phyloP scores from a whole-genome alignment of 192 early-diverging fungal species.

The Coemansia sp. region DNA sequence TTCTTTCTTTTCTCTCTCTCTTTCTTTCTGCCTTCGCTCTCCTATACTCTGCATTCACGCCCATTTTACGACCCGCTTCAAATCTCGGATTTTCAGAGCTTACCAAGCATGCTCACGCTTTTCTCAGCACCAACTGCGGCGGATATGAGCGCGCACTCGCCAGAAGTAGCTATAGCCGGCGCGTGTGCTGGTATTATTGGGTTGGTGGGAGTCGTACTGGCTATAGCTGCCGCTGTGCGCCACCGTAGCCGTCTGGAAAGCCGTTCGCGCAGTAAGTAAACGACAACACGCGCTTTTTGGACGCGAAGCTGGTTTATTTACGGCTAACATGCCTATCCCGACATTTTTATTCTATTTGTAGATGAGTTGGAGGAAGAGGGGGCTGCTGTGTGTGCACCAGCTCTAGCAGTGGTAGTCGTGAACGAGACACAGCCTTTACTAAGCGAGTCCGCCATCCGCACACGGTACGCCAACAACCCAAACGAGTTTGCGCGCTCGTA shows the following conservation, averaged over 20 bases:
- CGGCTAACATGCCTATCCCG: background rate
- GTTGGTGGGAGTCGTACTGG: constrained; percentile 2
- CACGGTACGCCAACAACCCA: constrained; percentile 28
- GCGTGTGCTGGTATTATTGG: constrained; percentile 15
- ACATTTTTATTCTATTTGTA: background rate
- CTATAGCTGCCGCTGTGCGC: constrained; percentile 5
- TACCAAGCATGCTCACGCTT: background rate
- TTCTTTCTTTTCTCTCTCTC: background rate
- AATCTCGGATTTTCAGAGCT: background rate
- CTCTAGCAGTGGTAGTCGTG: background rate
- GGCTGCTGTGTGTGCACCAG: background rate
- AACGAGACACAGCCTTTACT: constrained; percentile 45
- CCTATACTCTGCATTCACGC: background rate
- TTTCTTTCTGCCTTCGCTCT: background rate
- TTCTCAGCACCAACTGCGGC: background rate
- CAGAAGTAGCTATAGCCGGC: constrained; percentile 8
- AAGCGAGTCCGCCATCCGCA: constrained; percentile 44
- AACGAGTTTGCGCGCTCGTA: constrained; percentile 48
- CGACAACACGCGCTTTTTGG: no score
- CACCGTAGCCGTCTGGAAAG: constrained; percentile 12
- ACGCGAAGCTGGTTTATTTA: no score
- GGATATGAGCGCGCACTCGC: constrained; percentile 8
- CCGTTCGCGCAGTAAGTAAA: constrained; percentile 14
- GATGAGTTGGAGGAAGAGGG: background rate
- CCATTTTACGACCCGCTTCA: no score